Evolutionary conservation across 768 basidiomycete genomes (phyloP), one percentile per base, ranked within the genome.

Genomic region (Saitozyma sp.): DNA sequence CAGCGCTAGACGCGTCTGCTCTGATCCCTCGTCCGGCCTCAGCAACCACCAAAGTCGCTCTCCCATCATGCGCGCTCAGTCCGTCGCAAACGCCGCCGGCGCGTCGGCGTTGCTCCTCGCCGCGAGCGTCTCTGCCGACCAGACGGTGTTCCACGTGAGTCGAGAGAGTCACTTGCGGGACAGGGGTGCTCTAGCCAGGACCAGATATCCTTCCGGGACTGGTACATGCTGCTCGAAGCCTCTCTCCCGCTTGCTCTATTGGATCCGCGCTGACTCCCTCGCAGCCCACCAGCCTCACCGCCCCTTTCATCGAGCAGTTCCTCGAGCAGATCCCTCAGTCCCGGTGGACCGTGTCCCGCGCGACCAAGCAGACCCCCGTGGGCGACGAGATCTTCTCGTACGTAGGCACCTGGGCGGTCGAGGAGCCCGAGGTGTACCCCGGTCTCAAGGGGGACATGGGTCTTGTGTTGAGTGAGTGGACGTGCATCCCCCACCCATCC

Each of bases 381-480:
- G 91, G 92, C 66, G 88, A 90, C 67, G 96, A 99, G 84, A 97
- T 88, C 45, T 96, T 93, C 84, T 91, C 89, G 76, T 96, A 97
- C 80, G 93, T 97, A 77, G 96, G 96, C 76, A 86, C 92, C 78
- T 99, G 96, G 96, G 84, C 87, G 69, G 92, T 98, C 73, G 94
- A 98, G 82, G 91, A 93, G 51, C 87, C 94, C 57, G 73, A 78
- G 58, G 81, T 87, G 45, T 82, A 83, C 64, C 85, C 88, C 49
- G 85, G 90, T 78, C 83, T 97, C 74, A 84, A 85, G 20, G 92
- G 91, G 68, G 92, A 96, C 82, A 85, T 86, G 76, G 95, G 90
- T 75, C 87, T 97, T 70, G 93, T 99, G 46, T 63, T 81, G 66
- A 78, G 76, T 81, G 51, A 71, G 75, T 66, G n/a, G n/a, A n/a